Conservation (phyloP, 139 green algal species). For the Chlorella sp. region DNA sequence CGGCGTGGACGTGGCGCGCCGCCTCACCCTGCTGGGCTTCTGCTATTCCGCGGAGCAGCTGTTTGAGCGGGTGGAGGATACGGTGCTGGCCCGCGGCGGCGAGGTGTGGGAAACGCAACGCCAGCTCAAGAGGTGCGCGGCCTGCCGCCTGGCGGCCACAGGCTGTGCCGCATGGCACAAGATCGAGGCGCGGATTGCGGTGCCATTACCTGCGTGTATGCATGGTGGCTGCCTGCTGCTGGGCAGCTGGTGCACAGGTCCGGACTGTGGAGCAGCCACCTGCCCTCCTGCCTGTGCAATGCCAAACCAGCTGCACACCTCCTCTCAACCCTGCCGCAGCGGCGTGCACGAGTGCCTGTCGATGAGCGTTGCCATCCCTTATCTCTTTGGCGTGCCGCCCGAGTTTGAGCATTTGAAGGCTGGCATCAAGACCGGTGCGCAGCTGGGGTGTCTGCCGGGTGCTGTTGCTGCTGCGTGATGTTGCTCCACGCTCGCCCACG, state of each 20-base stretch:
- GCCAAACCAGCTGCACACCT: too few species aligned
- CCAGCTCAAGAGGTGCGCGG: constrained; percentile 49
- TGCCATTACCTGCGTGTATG: too few species aligned
- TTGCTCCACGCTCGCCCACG: too few species aligned
- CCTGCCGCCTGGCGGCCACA: too few species aligned
- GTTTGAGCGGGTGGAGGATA: constrained; percentile 49
- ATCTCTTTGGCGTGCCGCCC: constrained; percentile 84
- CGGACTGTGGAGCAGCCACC: not conserved
- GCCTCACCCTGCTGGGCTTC: constrained; percentile 78
- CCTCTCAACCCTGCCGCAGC: constrained; percentile 6
- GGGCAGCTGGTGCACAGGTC: not conserved
- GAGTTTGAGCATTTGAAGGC: constrained; percentile 71
- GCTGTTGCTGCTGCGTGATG: too few species aligned
- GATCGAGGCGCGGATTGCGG: too few species aligned
- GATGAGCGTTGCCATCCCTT: constrained; percentile 76
- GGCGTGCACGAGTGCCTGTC: constrained; percentile 71
- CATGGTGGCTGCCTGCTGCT: too few species aligned
- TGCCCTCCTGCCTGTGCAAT: not conserved
- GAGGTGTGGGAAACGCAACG: constrained; percentile 62
- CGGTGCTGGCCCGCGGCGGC: constrained; percentile 51
- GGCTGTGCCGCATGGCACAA: too few species aligned
- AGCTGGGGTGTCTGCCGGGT: too few species aligned
- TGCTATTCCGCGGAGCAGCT: constrained; percentile 71
- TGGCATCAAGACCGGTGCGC: constrained; percentile 26
- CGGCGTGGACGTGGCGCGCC: constrained; percentile 63